Percentiles rank a stretch among this genome's conserved stretches.
These are phyloP conservation scores for Sordariomycetes sp. DNA, from an alignment of 2,329 filamentous ascomycete species.

Conservation along the genomic window DNA sequence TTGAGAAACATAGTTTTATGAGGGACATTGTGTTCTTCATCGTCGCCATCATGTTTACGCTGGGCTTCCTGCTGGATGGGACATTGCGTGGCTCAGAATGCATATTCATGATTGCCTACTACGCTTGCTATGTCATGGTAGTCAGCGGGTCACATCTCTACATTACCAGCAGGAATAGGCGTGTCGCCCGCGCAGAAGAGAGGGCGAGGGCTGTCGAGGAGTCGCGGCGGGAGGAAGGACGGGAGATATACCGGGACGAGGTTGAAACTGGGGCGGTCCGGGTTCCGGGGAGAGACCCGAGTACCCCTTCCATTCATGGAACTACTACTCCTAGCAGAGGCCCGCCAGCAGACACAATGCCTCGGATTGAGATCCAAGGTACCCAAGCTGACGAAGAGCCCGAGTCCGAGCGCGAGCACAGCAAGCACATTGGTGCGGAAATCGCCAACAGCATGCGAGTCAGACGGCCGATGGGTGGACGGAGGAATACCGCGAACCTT, in stretches of 20 bases:
- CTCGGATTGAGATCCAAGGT: slow-evolving; percentile 31
- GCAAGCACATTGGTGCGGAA: slow-evolving; percentile 64
- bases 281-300: background rate
- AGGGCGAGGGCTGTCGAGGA: background rate
- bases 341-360: background rate
- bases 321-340: background rate
- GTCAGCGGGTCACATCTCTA: slow-evolving; percentile 1
- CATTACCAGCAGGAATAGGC: background rate
- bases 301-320: slow-evolving; percentile 10
- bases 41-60: slow-evolving; percentile 73
- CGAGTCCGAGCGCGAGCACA: slow-evolving; percentile 38
- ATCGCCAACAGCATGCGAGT: slow-evolving; percentile 91
- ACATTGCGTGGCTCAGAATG: slow-evolving; percentile 83
- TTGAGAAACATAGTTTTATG: slow-evolving; percentile 80
- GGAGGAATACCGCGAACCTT: slow-evolving; percentile 67
- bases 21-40: slow-evolving; percentile 91
- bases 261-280: background rate
- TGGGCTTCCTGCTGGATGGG: slow-evolving; percentile 80
- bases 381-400: slow-evolving; percentile 24
- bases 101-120: slow-evolving; percentile 79
- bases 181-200: background rate
- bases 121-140: slow-evolving; percentile 69
- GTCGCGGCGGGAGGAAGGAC: background rate
- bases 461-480: slow-evolving; percentile 52
- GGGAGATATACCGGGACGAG: slow-evolving; percentile 3